These are phyloP conservation scores for Aspergillus ruber DNA, from an alignment of 2,329 filamentous ascomycete genomes.

Conservation along the genomic window DNA sequence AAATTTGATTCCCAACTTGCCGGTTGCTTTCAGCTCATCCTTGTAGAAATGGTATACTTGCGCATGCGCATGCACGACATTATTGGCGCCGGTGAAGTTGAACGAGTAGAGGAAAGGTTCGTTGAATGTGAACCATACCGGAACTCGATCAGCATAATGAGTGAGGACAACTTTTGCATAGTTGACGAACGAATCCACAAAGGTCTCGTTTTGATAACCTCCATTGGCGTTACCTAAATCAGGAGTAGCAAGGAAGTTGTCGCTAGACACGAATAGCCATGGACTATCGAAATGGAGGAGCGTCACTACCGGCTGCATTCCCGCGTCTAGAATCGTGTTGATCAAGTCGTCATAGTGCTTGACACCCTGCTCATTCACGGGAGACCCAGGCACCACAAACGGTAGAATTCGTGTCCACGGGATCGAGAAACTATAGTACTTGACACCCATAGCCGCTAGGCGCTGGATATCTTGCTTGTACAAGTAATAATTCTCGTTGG, in stretches of 20 bases:
- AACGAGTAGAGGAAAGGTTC: constrained; percentile 33
- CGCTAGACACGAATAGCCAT: constrained; percentile 15
- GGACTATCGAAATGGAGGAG: constrained; percentile 30
- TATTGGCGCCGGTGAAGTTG: constrained; percentile 46
- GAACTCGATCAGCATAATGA: constrained; percentile 34
- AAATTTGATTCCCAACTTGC: constrained; percentile 34
- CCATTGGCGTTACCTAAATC: constrained; percentile 23
- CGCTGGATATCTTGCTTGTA: constrained; percentile 44
- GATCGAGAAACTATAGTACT: constrained; percentile 41
- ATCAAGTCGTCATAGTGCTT: constrained; percentile 47
- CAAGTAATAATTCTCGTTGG: constrained; percentile 45
- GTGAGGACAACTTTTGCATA: constrained; percentile 35
- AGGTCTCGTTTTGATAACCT: constrained; percentile 33
- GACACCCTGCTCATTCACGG: constrained; percentile 42
- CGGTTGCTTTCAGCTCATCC: constrained; percentile 39
- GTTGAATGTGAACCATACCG: constrained; percentile 39
- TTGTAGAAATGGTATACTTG: constrained; percentile 37
- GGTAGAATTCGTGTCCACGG: constrained; percentile 46
- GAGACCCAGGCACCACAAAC: constrained; percentile 38
- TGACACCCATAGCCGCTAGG: constrained; percentile 33
- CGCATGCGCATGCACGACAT: constrained; percentile 41
- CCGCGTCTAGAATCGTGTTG: constrained; percentile 35
- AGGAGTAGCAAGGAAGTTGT: constrained; percentile 9
- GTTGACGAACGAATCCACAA: constrained; percentile 35
- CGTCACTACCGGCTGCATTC: constrained; percentile 41